A percentile compares a stretch with the other conserved stretches of the same genome.
phyloP scores from a whole-genome alignment of 441 rosid species.

The Pelargonium exstipulatum region DNA sequence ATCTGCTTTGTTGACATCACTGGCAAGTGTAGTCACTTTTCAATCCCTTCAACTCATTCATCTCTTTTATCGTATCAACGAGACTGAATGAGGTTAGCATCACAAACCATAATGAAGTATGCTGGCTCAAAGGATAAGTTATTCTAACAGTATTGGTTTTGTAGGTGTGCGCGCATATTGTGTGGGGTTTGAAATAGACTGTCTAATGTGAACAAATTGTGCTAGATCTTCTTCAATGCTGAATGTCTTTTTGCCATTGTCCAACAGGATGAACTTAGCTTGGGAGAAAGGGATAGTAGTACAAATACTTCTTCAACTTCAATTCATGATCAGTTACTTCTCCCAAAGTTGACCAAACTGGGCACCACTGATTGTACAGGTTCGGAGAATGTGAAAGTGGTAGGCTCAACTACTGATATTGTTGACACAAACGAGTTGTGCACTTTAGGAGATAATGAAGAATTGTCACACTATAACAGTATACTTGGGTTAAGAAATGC shows the following conservation, averaged over 20 bases:
- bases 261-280: slow-evolving; percentile 35
- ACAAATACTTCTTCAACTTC: slow-evolving; percentile 22
- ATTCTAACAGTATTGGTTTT: neutral
- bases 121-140: neutral
- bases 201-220: slow-evolving; percentile 4
- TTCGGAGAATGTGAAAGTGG: slow-evolving; percentile 35
- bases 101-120: neutral
- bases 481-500: slow-evolving; percentile 23
- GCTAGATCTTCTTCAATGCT: slow-evolving; percentile 14
- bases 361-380: slow-evolving; percentile 29
- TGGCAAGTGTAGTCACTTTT: neutral
- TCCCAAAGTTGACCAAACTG: slow-evolving; percentile 21
- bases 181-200: neutral
- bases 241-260: slow-evolving; percentile 21
- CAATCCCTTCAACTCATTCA: neutral
- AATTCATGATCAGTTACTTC: slow-evolving; percentile 19
- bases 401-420: slow-evolving; percentile 24
- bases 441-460: slow-evolving; percentile 25
- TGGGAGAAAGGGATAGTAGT: slow-evolving; percentile 24
- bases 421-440: slow-evolving; percentile 29
- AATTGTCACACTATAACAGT: slow-evolving; percentile 25
- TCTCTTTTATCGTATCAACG: neutral
- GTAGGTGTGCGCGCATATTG: neutral
- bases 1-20: neutral
- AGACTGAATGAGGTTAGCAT: neutral